phyloP scores from a whole-genome alignment of 306 rosid species.

The Vicia sativa region DNA sequence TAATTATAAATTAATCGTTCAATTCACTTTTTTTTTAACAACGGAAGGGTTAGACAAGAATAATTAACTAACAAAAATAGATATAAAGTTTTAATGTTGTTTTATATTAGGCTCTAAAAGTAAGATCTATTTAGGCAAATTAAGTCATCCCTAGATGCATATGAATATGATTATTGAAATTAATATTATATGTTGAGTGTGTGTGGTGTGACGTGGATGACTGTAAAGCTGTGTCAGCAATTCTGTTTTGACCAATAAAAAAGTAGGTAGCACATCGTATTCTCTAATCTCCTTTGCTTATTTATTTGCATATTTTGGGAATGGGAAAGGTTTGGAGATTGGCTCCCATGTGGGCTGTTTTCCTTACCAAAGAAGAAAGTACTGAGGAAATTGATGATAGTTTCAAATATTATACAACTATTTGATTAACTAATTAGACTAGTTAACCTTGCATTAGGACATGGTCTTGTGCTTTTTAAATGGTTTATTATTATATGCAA shows the following conservation, averaged over 20 bases:
- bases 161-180: conserved; percentile 43
- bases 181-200: conserved; percentile 8
- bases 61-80: too few species aligned
- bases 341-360: conserved; percentile 70
- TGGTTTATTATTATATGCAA: not conserved
- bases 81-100: too few species aligned
- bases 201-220: conserved; percentile 55
- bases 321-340: conserved; percentile 44
- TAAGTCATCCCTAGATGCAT: not conserved
- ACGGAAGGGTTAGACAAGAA: too few species aligned
- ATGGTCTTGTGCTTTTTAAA: conserved; percentile 12
- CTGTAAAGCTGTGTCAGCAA: conserved; percentile 61
- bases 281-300: conserved; percentile 19
- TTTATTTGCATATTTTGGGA: conserved; percentile 23
- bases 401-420: conserved; percentile 45
- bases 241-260: conserved; percentile 33
- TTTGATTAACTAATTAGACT: conserved; percentile 26
- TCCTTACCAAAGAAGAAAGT: conserved; percentile 56
- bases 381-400: conserved; percentile 15
- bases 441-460: conserved; percentile 23
- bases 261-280: conserved; percentile 41
- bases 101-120: not conserved
- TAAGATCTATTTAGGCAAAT: not conserved
- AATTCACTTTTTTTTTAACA: too few species aligned
- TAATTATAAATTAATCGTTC: too few species aligned